Conservation (phyloP, 2,329 filamentous ascomycete genomes). For the Fusarium coffeatum region DNA sequence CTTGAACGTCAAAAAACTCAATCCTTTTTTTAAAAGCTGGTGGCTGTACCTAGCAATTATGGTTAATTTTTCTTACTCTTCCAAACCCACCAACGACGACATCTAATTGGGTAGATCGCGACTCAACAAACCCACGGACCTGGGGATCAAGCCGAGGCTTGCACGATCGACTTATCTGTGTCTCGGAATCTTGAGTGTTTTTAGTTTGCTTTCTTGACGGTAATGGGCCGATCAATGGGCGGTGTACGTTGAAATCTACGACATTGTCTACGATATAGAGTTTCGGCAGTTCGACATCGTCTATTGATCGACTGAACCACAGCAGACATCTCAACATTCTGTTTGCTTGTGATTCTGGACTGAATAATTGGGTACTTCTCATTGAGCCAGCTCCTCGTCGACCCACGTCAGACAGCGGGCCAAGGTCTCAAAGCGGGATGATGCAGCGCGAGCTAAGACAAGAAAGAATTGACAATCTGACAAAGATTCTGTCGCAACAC, state of each 20-base stretch:
- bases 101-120: background rate
- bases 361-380: background rate
- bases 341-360: background rate
- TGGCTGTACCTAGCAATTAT: background rate
- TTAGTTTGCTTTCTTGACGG: background rate
- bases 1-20: background rate
- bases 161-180: background rate
- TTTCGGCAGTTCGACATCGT: background rate
- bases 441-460: background rate
- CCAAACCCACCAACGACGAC: background rate
- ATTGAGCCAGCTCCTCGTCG: background rate
- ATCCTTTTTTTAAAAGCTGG: background rate
- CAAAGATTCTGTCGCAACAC: background rate
- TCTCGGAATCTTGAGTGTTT: background rate
- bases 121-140: slow-evolving; percentile 3
- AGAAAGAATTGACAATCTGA: background rate
- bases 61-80: background rate
- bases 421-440: background rate
- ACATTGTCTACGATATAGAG: background rate
- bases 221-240: background rate
- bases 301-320: background rate
- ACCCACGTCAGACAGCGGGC: background rate
- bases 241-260: background rate
- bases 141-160: background rate
- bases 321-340: background rate